Evolutionary conservation across 768 basidiomycete species (phyloP).

Genomic region (Pleurotus eryngii): DNA sequence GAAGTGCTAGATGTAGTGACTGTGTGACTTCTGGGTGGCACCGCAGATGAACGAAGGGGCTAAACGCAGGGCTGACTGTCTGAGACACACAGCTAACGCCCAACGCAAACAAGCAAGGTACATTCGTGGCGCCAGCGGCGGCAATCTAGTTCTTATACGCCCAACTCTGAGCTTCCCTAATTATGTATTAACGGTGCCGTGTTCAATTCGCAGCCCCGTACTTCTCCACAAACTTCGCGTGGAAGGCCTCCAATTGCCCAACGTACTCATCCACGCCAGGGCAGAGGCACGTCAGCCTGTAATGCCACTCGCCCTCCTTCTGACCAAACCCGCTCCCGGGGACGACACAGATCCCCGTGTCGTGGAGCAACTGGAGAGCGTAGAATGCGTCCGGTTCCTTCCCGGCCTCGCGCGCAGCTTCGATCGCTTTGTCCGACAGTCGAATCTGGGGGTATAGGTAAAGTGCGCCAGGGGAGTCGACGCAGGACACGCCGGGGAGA

Average conservation of each 20-base stretch:
- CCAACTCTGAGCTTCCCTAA: too few species aligned
- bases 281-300: constrained; percentile 90
- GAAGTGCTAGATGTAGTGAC: too few species aligned
- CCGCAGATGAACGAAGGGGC: too few species aligned
- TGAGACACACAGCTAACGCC: too few species aligned
- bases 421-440: constrained; percentile 68
- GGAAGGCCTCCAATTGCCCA: constrained; percentile 62
- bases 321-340: constrained; percentile 96
- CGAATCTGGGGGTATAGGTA: constrained; percentile 88
- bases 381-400: constrained; percentile 91
- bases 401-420: constrained; percentile 65
- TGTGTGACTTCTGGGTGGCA: too few species aligned
- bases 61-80: too few species aligned
- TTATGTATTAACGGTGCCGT: too few species aligned
- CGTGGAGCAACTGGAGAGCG: constrained; percentile 76
- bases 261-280: constrained; percentile 95
- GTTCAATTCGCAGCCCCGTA: constrained; percentile 17
- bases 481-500: constrained; percentile 84
- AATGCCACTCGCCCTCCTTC: constrained; percentile 85
- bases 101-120: too few species aligned
- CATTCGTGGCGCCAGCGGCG: too few species aligned
- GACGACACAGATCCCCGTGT: constrained; percentile 91
- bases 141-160: too few species aligned
- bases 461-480: constrained; percentile 86
- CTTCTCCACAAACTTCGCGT: constrained; percentile 31